Evolutionary conservation across 2,329 filamentous ascomycete genomes (phyloP).

Genomic region (Cercospora sp.): DNA sequence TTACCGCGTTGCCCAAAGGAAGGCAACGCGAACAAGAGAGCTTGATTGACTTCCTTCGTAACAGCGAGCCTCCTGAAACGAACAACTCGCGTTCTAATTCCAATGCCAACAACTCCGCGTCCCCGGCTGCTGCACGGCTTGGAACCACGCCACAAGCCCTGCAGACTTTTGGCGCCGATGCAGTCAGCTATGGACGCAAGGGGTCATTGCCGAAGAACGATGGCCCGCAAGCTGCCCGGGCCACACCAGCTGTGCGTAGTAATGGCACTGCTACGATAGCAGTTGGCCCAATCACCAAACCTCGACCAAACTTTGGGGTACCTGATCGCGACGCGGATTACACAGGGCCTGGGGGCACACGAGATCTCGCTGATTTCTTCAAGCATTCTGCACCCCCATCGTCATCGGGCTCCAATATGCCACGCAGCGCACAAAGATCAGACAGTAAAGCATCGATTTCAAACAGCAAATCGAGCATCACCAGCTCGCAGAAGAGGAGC

Average conservation of each 20-base stretch:
- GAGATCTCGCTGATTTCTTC: constrained; percentile 27
- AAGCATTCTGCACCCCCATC: constrained; percentile 20
- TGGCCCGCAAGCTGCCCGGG: constrained; percentile 12
- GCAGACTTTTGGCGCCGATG: constrained; percentile 24
- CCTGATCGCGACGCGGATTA: constrained; percentile 14
- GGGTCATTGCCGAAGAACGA: constrained; percentile 20
- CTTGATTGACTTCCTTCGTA: constrained; percentile 71
- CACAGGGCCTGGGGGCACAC: constrained; percentile 16
- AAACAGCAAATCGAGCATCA: constrained; percentile 16
- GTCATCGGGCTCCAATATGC: not conserved
- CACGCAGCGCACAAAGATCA: not conserved
- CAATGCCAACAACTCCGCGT: constrained; percentile 4
- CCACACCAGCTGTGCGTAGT: not conserved
- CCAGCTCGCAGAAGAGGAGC: constrained; percentile 6
- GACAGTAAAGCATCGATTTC: constrained; percentile 7
- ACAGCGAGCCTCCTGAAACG: constrained; percentile 61
- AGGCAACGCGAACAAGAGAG: constrained; percentile 58
- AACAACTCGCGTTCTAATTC: constrained; percentile 7
- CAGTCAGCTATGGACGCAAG: constrained; percentile 21
- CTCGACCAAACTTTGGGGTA: constrained; percentile 19
- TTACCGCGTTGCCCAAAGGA: constrained; percentile 48
- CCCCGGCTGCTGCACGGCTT: not conserved
- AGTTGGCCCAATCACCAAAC: constrained; percentile 22
- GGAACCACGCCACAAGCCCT: constrained; percentile 16
- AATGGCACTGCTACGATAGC: constrained; percentile 24